Evolutionary conservation across 1,139 yeast genomes (phyloP).

Genomic region (Zygosaccharomyces pseudobailii): DNA sequence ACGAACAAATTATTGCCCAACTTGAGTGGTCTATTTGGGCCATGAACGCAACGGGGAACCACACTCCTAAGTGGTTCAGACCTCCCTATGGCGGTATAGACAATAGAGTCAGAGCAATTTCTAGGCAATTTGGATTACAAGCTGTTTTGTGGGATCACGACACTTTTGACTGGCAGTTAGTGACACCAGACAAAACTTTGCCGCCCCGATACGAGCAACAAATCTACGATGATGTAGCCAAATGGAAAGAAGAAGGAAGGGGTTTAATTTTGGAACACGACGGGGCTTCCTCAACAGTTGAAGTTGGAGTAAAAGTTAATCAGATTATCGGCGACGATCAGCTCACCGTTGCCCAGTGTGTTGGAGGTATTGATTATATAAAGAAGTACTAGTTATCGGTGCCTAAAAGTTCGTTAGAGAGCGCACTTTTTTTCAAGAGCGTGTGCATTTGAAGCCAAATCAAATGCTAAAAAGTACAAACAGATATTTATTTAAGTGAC

Average conservation of each 20-base stretch:
- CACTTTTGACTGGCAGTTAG: slow-evolving; percentile 84
- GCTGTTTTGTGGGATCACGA: slow-evolving; percentile 90
- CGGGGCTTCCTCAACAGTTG: slow-evolving; percentile 60
- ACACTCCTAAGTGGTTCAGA: slow-evolving; percentile 88
- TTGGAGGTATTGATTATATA: slow-evolving; percentile 49
- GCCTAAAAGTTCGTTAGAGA: not conserved
- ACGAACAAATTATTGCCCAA: slow-evolving; percentile 82
- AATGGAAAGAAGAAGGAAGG: slow-evolving; percentile 44
- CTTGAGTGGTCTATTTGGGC: slow-evolving; percentile 97
- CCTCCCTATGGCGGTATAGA: slow-evolving; percentile 97
- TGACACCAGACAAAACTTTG: slow-evolving; percentile 32
- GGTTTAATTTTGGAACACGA: slow-evolving; percentile 88
- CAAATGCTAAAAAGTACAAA: not conserved
- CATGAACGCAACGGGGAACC: slow-evolving; percentile 88
- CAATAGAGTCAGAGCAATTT: slow-evolving; percentile 72
- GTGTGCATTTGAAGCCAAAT: not conserved
- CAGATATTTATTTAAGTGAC: slow-evolving; percentile 45
- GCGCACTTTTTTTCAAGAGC: not conserved
- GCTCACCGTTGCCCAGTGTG: slow-evolving; percentile 81
- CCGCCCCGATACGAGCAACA: slow-evolving; percentile 43
- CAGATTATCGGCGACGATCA: slow-evolving; percentile 53
- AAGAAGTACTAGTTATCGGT: slow-evolving; percentile 13
- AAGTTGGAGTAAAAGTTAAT: slow-evolving; percentile 57
- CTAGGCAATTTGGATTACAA: slow-evolving; percentile 81
- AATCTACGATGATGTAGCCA: slow-evolving; percentile 50